Evolutionary conservation across 306 rosid genomes (phyloP).

Genomic region (Begonia fuchsioides): DNA sequence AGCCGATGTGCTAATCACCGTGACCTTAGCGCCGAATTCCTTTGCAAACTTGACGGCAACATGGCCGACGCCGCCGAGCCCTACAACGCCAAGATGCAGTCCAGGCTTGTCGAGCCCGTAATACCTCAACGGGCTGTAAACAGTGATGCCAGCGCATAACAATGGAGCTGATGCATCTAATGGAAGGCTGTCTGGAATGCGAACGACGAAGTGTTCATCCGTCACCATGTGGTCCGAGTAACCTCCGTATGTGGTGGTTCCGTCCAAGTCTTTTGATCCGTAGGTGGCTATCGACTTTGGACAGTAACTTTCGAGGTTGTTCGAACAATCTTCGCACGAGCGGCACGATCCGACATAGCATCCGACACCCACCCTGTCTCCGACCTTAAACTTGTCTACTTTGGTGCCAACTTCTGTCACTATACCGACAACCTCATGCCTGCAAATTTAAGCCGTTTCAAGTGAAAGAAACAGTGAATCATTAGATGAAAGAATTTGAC

Average conservation of each 20-base stretch:
- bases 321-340: conserved; percentile 7
- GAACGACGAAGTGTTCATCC: conserved; percentile 11
- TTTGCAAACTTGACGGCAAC: conserved; percentile 15
- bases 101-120: conserved; percentile 16
- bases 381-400: conserved; percentile 11
- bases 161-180: conserved; percentile 8
- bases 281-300: conserved; percentile 9
- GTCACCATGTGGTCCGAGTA: conserved; percentile 15
- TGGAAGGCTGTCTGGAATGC: conserved; percentile 10
- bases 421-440: conserved; percentile 11
- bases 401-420: conserved; percentile 13
- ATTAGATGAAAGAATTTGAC: not conserved
- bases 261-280: conserved; percentile 3
- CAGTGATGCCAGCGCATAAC: conserved; percentile 16
- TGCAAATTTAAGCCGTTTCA: not conserved
- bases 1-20: conserved; percentile 14
- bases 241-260: conserved; percentile 13
- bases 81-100: conserved; percentile 12
- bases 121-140: conserved; percentile 14
- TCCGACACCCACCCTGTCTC: conserved; percentile 15
- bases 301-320: conserved; percentile 14
- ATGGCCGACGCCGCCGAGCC: conserved; percentile 19
- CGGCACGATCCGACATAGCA: conserved; percentile 10
- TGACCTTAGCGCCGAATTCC: conserved; percentile 15
- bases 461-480: not conserved